These are phyloP conservation scores for Litsea cubeba DNA, from an alignment of 164 flowering plant genomes.

Conservation along the genomic window DNA sequence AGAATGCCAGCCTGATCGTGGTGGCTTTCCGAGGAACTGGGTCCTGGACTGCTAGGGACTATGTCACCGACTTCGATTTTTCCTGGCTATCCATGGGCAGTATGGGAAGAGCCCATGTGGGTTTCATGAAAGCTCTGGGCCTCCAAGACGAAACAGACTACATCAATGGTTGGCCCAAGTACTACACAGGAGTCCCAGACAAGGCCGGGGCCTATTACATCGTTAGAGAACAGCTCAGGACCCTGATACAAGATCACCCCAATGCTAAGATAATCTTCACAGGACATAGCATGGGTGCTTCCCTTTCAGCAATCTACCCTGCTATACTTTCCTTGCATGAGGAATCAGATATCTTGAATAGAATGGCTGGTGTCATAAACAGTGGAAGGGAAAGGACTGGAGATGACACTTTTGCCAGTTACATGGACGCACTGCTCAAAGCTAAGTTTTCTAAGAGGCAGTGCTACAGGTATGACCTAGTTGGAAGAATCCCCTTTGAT, in stretches of 20 bases:
- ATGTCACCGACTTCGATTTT: slow-evolving; percentile 45
- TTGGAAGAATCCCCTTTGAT: slow-evolving; percentile 43
- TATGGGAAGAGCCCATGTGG: slow-evolving; percentile 46
- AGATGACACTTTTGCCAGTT: slow-evolving; percentile 28
- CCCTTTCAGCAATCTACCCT: slow-evolving; percentile 39
- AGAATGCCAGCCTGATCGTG: slow-evolving; percentile 24
- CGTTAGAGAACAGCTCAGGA: slow-evolving; percentile 31
- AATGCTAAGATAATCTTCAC: slow-evolving; percentile 35
- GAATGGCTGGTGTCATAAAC: slow-evolving; percentile 41
- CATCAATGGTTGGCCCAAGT: slow-evolving; percentile 37
- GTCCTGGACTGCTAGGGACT: slow-evolving; percentile 38
- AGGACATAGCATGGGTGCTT: slow-evolving; percentile 57
- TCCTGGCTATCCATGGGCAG: slow-evolving; percentile 48
- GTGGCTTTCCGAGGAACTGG: slow-evolving; percentile 61
- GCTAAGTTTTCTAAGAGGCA: slow-evolving; percentile 37
- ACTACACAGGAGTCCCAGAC: neutral
- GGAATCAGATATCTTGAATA: slow-evolving; percentile 36
- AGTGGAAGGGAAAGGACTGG: slow-evolving; percentile 58
- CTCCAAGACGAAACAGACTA: slow-evolving; percentile 21
- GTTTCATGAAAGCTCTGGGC: slow-evolving; percentile 62
- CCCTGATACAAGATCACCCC: slow-evolving; percentile 14
- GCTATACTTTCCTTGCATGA: slow-evolving; percentile 30
- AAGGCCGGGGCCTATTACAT: slow-evolving; percentile 37
- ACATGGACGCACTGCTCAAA: slow-evolving; percentile 23
- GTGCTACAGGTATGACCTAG: slow-evolving; percentile 39